A percentile compares a stretch with the other conserved stretches of the same genome.
phyloP scores from a whole-genome alignment of 2,329 filamentous ascomycete species.

The Mycosphaerelloides madeirae region DNA sequence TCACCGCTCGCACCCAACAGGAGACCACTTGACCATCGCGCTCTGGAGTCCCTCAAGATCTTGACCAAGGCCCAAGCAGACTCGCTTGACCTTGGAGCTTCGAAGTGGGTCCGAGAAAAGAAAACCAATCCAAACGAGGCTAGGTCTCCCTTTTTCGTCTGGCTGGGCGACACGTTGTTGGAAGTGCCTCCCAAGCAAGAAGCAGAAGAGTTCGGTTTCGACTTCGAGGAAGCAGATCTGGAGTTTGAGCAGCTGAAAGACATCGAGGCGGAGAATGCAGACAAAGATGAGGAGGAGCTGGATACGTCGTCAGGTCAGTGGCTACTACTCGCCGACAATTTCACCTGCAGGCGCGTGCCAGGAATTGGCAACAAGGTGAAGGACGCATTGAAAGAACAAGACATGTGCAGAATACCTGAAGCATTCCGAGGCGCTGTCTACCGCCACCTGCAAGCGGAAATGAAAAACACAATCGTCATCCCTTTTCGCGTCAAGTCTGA shows the following conservation, averaged over 20 bases:
- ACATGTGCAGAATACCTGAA: conserved; percentile 59
- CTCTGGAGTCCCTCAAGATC: conserved; percentile 53
- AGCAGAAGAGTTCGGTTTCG: conserved; percentile 49
- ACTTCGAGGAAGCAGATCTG: conserved; percentile 57
- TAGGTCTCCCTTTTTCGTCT: conserved; percentile 44
- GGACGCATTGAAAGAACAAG: conserved; percentile 37
- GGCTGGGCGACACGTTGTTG: conserved; percentile 53
- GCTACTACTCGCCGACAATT: conserved; percentile 37
- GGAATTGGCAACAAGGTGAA: conserved; percentile 33
- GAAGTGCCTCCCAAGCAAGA: conserved; percentile 42
- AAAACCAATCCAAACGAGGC: conserved; percentile 19
- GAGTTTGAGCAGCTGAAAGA: conserved; percentile 59
- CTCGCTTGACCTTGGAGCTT: conserved; percentile 52
- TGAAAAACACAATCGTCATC: conserved; percentile 46
- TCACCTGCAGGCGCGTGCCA: conserved; percentile 27
- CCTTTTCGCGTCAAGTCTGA: conserved; percentile 49
- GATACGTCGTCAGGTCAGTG: conserved; percentile 35
- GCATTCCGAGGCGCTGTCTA: conserved; percentile 61
- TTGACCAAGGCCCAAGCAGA: conserved; percentile 60
- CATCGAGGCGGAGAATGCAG: conserved; percentile 55
- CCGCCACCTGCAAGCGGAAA: conserved; percentile 54
- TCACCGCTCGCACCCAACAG: conserved; percentile 39
- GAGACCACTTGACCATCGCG: conserved; percentile 49
- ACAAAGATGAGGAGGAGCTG: conserved; percentile 33
- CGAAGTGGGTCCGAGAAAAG: conserved; percentile 32